Conservation (phyloP, 2,329 filamentous ascomycete genomes). For the Fusarium buxicola region DNA sequence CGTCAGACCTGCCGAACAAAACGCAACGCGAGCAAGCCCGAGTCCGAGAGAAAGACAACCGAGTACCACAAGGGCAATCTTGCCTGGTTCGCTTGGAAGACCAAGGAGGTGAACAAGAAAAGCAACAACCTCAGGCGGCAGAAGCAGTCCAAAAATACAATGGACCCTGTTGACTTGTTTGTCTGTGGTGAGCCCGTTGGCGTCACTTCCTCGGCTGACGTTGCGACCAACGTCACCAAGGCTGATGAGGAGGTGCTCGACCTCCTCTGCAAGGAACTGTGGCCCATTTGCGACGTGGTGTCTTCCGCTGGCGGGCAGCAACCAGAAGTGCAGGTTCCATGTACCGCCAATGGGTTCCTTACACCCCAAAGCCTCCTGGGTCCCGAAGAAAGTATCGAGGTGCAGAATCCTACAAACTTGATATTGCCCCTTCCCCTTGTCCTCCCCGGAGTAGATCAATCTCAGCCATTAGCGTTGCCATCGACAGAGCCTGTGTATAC, state of each 20-base stretch:
- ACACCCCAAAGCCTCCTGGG: background rate
- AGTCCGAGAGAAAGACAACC: conserved; percentile 38
- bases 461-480: background rate
- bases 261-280: too few species aligned
- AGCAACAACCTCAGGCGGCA: conserved; percentile 2
- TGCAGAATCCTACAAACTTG: background rate
- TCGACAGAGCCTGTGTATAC: background rate
- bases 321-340: background rate
- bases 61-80: conserved; percentile 47
- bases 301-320: background rate
- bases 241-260: background rate
- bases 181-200: background rate
- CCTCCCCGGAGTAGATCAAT: background rate
- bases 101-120: background rate
- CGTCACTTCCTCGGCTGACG: background rate
- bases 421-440: too few species aligned
- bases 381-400: background rate
- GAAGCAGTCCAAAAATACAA: background rate
- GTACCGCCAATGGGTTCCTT: background rate
- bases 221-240: background rate
- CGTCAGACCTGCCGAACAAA: conserved; percentile 37
- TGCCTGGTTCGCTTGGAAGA: background rate
- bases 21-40: conserved; percentile 35
- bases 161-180: too few species aligned
- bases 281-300: background rate